Evolutionary conservation across 1,284 basidiomycete genomes (phyloP), one percentile per base, ranked within the genome.

Genomic region (Malassezia brasiliensis): DNA sequence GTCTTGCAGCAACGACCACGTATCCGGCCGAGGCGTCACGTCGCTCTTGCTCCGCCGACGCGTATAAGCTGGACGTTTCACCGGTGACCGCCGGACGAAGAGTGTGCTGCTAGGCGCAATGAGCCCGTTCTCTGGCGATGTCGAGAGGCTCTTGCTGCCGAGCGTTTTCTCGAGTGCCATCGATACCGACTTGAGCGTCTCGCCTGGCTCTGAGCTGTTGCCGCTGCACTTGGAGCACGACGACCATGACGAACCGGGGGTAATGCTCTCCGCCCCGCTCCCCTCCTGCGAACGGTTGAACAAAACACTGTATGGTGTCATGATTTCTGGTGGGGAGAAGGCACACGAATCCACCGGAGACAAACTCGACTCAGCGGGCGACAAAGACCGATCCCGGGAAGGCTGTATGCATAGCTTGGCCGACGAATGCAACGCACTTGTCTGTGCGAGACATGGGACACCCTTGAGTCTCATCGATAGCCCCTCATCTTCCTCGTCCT

Each of bases 291-390:
- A 19, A 12, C 42, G 34, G 12, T 35, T 34, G n/a, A 56, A 56
- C n/a, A 56, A 22, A 7, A 56, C 19, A 17, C 41, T 46, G 28
- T 50, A 47, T 0, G 53, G 53, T 1, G 53, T 56, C 30, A 41
- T 38, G 9, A 51, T 32, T 12, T 36, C 48, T 1, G 47, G 20
- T 12, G 48, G 40, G 10, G 40, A 35, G 8, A 45, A 31, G 14
- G 25, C 42, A 12, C 25, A 28, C 25, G 42, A 45, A 14, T 45
- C 42, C n/a, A 19, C 42, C 10, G 42, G 42, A 2, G 42, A 45
- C 8, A 19, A 8, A 14, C 15, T 30, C 25, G 42, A 17, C 9
- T 28, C 19, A 4, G 25, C 28, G 3, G 42, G 42, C 11, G 42
- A 45, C 19, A 45, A 28, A 3, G 42, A 45, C 28, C 42, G 22